A percentile compares a stretch with the other conserved stretches of the same genome.
These are phyloP conservation scores for Metarhizium sp. DNA, from an alignment of 2,329 filamentous ascomycete species.

Conservation along the genomic window DNA sequence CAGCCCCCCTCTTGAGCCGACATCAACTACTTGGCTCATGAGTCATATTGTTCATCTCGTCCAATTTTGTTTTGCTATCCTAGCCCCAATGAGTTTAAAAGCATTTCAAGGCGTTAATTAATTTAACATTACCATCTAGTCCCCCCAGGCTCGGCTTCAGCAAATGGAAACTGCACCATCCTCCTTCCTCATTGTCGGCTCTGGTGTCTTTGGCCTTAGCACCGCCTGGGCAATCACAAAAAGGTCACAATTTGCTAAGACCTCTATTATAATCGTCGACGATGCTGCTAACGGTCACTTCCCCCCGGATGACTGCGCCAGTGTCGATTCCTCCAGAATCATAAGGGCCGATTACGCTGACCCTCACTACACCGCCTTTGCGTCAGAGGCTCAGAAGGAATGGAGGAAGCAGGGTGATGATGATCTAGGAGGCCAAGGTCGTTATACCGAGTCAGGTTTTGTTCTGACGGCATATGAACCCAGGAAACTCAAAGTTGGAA, in stretches of 20 bases:
- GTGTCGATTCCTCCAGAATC: slow-evolving; percentile 55
- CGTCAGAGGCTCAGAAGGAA: slow-evolving; percentile 55
- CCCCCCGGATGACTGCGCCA: slow-evolving; percentile 49
- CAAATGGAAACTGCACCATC: slow-evolving; percentile 25
- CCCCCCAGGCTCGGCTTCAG: background rate
- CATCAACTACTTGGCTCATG: background rate
- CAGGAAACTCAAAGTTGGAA: slow-evolving; percentile 15
- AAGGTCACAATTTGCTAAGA: slow-evolving; percentile 43
- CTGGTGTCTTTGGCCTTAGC: slow-evolving; percentile 53
- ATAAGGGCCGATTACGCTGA: slow-evolving; percentile 73
- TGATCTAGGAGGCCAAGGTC: slow-evolving; percentile 50
- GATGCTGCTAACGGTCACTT: slow-evolving; percentile 42
- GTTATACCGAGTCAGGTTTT: slow-evolving; percentile 64
- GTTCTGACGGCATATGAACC: slow-evolving; percentile 49
- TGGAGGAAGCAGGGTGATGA: slow-evolving; percentile 54
- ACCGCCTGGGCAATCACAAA: slow-evolving; percentile 60
- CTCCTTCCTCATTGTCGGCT: slow-evolving; percentile 59
- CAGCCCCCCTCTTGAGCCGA: background rate
- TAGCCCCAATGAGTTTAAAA: background rate
- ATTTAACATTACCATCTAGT: background rate
- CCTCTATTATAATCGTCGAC: slow-evolving; percentile 51
- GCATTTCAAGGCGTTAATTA: background rate
- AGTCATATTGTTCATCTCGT: too few species aligned
- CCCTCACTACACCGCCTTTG: slow-evolving; percentile 65
- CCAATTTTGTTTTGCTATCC: too few species aligned